Percentiles rank a stretch among this genome's conserved stretches.
These are phyloP conservation scores for Acanthamoeba castellanii DNA, from an alignment of 208 protist species.

Conservation along the genomic window DNA sequence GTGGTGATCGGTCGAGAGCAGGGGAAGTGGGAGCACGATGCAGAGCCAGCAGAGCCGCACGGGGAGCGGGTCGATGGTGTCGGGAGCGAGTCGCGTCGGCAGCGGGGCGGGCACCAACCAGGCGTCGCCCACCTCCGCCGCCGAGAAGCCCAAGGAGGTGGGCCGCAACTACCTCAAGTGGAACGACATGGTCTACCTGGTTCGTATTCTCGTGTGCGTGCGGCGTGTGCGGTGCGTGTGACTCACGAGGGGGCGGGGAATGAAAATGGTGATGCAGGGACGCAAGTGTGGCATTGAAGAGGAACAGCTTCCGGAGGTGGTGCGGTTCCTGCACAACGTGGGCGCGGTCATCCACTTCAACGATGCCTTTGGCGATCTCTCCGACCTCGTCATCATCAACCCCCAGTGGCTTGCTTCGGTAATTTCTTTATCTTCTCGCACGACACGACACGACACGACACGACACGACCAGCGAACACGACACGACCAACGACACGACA, in stretches of 20 bases:
- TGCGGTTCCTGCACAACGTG: constrained; percentile 53
- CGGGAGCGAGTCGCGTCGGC: background rate
- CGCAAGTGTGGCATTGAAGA: constrained; percentile 32
- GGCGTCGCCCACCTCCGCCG: too few relatives aligned
- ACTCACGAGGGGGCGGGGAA: background rate
- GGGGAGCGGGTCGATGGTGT: too few relatives aligned
- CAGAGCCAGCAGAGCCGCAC: too few relatives aligned
- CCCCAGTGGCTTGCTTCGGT: constrained; percentile 32
- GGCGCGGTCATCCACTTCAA: constrained; percentile 41
- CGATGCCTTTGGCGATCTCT: constrained; percentile 1
- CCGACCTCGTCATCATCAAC: constrained; percentile 64
- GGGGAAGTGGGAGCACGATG: too few relatives aligned
- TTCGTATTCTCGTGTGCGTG: background rate
- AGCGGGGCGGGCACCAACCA: background rate
- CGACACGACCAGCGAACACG: too few relatives aligned
- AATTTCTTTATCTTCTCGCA: background rate
- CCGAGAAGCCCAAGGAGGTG: background rate
- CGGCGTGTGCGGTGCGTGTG: background rate
- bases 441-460: too few relatives aligned
- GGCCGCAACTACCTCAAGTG: constrained; percentile 34
- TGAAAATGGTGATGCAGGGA: background rate
- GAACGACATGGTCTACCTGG: constrained; percentile 40
- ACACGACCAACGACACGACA: too few relatives aligned
- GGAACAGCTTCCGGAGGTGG: constrained; percentile 40
- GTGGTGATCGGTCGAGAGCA: too few relatives aligned